Base-by-base conservation (phyloP, 1,139 yeast species). In the Candida pseudoviswanathii region DNA sequence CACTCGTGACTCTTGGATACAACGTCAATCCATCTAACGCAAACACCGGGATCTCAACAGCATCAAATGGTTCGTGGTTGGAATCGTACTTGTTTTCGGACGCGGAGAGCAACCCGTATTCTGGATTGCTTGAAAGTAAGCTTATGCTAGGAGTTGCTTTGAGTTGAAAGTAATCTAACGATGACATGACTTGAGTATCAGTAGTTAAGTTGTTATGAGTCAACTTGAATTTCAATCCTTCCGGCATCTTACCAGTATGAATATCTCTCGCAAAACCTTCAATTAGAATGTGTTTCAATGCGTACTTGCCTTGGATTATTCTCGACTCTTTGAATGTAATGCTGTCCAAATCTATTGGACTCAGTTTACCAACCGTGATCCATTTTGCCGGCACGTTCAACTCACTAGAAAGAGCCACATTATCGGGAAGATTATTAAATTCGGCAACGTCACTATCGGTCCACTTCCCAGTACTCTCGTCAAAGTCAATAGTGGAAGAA, bases 81-180 rank as follows among this genome's bases (percentile, higher is more conserved):
- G 66, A 52, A 22, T 60, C 62, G 51, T 66, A 72, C 32, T 61
- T 63, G 43, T 67, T 66, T 4, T 54, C 51, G 1, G 67, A 57
- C 1, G 75, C 72, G 1, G 78, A 71, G 24, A 75, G 62, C 27
- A 87, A 60, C 0, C 72, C 60, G 57, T 71, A 84, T 3, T 73
- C 52, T 21, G 51, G 40, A 33, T 54, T 71, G 4, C 82, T 61
- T 3, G 63, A 59, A 16, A 89, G 61, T 1, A 68, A 63, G 85
- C 89, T 87, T 2, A 74, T 48, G 0, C 96, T 96, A 0, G 94
- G 94, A 43, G 70, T 73, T 0, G 86, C 83, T 53, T 80, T 81
- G 43, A 90, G 68, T 64, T 90, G 96, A 52, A 86, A 75, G 65
- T 90, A 90, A 0, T 96, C 96, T 47, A 83, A 66, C 48, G 84